phyloP scores from a whole-genome alignment of 169 alveolate species.

The Plasmodium gaboni region DNA sequence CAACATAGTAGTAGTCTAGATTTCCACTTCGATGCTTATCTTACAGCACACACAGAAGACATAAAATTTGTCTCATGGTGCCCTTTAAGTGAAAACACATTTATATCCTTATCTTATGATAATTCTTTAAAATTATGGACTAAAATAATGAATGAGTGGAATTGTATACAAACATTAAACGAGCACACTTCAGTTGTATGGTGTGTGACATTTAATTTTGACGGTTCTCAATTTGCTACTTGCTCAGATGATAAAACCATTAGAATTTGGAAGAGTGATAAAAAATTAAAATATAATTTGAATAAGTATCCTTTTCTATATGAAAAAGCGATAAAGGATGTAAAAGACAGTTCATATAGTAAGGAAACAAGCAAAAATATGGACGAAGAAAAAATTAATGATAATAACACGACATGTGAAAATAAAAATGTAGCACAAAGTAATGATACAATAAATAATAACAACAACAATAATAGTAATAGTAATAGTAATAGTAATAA shows the following conservation, averaged over 20 bases:
- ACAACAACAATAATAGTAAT: not conserved
- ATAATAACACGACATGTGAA: not conserved
- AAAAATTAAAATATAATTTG: constrained; percentile 22
- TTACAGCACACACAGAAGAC: constrained; percentile 69
- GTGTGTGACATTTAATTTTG: constrained; percentile 81
- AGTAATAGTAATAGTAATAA: not conserved
- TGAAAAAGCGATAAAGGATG: constrained; percentile 33
- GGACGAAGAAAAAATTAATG: not conserved
- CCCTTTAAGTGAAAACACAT: constrained; percentile 74
- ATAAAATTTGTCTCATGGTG: constrained; percentile 63
- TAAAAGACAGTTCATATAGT: constrained; percentile 4
- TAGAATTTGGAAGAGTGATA: constrained; percentile 43
- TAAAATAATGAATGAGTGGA: constrained; percentile 80
- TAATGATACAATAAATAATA: not conserved
- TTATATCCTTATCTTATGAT: constrained; percentile 76
- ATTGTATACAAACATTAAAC: constrained; percentile 81
- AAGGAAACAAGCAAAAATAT: constrained; percentile 6
- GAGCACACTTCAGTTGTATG: constrained; percentile 83
- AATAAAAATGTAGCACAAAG: too few relatives aligned
- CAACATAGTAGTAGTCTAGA: constrained; percentile 10
- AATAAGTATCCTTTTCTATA: constrained; percentile 65
- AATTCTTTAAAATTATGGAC: constrained; percentile 54
- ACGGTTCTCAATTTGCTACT: constrained; percentile 81
- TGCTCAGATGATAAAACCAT: constrained; percentile 81
- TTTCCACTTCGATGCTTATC: constrained; percentile 49